Evolutionary conservation across 495 filamentous ascomycete genomes (phyloP).

Genomic region (Cercophora newfieldiana): DNA sequence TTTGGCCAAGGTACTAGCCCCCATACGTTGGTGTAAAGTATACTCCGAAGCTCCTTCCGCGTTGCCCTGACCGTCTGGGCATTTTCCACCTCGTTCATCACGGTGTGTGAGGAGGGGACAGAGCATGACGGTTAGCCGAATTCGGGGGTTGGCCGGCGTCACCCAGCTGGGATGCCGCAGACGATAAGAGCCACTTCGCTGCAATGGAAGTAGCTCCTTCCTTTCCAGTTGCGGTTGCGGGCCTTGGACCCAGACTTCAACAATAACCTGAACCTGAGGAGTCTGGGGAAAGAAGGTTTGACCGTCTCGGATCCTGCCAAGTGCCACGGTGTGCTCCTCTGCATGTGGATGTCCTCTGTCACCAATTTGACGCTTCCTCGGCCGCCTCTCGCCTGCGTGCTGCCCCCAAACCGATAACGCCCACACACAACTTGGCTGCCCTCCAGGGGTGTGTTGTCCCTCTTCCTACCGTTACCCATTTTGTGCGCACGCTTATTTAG

Average conservation of each 20-base stretch:
- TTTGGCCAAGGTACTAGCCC: constrained; percentile 7
- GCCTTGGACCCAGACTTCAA: constrained; percentile 5
- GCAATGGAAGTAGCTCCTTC: constrained; percentile 9
- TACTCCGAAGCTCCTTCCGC: neutral
- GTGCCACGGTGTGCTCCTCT: constrained; percentile 8
- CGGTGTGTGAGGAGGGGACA: neutral
- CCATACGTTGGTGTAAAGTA: neutral
- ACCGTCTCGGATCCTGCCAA: constrained; percentile 12
- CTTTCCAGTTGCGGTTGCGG: neutral
- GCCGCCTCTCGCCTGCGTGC: neutral
- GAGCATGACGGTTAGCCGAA: constrained; percentile 7
- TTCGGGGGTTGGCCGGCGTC: constrained; percentile 7
- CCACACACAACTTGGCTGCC: neutral
- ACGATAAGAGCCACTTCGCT: constrained; percentile 9
- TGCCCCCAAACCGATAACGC: neutral
- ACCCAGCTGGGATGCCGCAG: constrained; percentile 5
- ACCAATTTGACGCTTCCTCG: constrained; percentile 6
- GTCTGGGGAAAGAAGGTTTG: constrained; percentile 15
- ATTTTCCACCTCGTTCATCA: neutral
- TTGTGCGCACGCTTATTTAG: constrained; percentile 6
- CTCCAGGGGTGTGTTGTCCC: neutral
- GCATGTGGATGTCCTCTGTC: neutral
- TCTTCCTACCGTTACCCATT: neutral
- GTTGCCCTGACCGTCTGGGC: neutral
- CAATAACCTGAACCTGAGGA: constrained; percentile 2